phyloP scores from a whole-genome alignment of 2,329 filamentous ascomycete genomes.

The Metarhizium sp. region DNA sequence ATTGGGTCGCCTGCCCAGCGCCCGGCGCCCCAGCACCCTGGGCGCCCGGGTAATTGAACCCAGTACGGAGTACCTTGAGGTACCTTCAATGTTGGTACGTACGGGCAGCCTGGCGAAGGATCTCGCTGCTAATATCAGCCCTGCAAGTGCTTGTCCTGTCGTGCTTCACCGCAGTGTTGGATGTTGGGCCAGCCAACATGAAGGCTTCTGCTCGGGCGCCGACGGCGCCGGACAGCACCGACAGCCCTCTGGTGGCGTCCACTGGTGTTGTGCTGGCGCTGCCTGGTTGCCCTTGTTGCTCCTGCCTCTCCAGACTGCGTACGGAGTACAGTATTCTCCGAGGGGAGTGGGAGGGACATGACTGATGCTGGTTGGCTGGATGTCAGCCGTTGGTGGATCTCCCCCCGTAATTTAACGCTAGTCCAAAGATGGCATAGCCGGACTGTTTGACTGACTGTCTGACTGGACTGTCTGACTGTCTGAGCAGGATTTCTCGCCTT shows the following conservation, averaged over 20 bases:
- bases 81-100: too few species aligned
- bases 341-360: too few species aligned
- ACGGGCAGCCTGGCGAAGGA: too few species aligned
- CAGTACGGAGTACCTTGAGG: too few species aligned
- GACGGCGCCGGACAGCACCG: not conserved
- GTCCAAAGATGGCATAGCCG: not conserved
- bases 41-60: too few species aligned
- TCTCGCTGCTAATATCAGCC: too few species aligned
- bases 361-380: not conserved
- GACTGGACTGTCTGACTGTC: too few species aligned
- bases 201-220: not conserved
- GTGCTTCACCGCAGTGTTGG: too few species aligned
- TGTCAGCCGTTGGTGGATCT: not conserved
- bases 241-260: not conserved
- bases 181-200: not conserved
- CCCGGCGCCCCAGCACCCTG: too few species aligned
- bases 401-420: not conserved
- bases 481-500: too few species aligned
- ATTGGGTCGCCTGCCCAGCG: not conserved
- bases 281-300: not conserved
- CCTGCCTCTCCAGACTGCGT: not conserved
- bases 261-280: not conserved
- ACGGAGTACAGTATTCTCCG: too few species aligned
- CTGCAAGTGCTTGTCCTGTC: too few species aligned
- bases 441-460: not conserved